phyloP scores from a whole-genome alignment of 1,284 basidiomycete species.

The Moesziomyces aphidis region DNA sequence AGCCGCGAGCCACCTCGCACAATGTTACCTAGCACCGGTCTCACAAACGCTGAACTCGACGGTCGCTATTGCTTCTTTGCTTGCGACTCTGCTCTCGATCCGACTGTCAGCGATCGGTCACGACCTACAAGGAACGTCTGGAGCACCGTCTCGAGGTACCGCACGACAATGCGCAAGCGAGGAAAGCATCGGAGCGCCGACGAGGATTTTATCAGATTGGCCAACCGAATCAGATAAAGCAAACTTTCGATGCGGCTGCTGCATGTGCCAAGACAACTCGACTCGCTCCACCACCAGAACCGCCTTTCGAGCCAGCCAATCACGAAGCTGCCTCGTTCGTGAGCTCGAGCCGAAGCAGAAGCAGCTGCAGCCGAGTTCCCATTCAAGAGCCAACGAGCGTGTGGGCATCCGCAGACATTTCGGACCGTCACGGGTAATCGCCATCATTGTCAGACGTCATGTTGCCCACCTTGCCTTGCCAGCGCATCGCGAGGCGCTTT shows the following conservation, averaged over 20 bases:
- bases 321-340: not conserved
- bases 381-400: not conserved
- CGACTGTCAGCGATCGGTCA: too few species aligned
- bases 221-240: not conserved
- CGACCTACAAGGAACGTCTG: too few species aligned
- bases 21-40: not conserved
- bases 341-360: not conserved
- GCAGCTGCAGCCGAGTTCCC: not conserved
- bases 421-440: not conserved
- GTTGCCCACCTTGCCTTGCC: too few species aligned
- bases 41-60: not conserved
- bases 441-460: not conserved
- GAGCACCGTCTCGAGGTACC: too few species aligned
- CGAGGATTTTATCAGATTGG: not conserved
- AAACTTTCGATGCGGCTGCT: not conserved
- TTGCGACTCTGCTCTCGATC: too few species aligned
- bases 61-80: too few species aligned
- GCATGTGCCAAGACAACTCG: not conserved
- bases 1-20: not conserved
- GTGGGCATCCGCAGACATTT: not conserved
- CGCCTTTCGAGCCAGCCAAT: not conserved
- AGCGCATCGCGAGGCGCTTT: too few species aligned
- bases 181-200: not conserved
- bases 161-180: too few species aligned
- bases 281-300: not conserved